Base-by-base conservation (phyloP, 495 filamentous ascomycete species). In the Elasticomyces elasticus region DNA sequence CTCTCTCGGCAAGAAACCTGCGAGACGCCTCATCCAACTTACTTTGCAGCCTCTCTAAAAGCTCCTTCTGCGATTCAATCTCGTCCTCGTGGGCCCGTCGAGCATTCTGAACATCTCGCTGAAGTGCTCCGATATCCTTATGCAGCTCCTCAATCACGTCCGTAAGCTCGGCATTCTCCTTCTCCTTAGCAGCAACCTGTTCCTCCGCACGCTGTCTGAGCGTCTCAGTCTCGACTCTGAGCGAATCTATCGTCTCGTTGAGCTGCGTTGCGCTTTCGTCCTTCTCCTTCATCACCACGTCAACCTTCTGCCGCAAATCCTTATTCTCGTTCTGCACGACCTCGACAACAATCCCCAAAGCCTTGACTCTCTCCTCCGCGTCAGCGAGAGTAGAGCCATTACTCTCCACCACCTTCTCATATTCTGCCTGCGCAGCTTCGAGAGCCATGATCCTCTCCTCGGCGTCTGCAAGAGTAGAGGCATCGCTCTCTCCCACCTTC, bases 111-210 rank as follows among this genome's bases (percentile, higher is more conserved):
- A 42, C 55, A 24, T 20, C 42, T 19, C 41, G 30, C 40, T 46
- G 27, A 11, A 30, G 55, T 23, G 47, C 49, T 15, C 26, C 28
- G 0, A 58, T 35, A 17, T 58, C 47, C 22, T 5, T 11, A 27
- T 58, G 56, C 51, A 59, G 38, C 43, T 54, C 43, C 45, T 28
- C 43, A n/a, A 54, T 44, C 15, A 54, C 50, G 17, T 11, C 12
- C 0, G 31, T 48, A 1, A 58, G 50, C 20, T 58, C 50, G 23
- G 11, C 12, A 27, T 40, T 52, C 42, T 58, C 55, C 24, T 41
- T 58, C n/a, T 58, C 51, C 27, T 50, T 51, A 5, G 56, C 51
- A 12, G 44, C 19, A 5, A 22, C 41, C 22, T 59, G 50, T 24
- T 59, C 56, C 17, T 59, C 56, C 2, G 49, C 30, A 5, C 50